Evolutionary conservation across 1,284 basidiomycete species (phyloP), one percentile per base, ranked within the genome.

Genomic region (Omphalotus olearius): DNA sequence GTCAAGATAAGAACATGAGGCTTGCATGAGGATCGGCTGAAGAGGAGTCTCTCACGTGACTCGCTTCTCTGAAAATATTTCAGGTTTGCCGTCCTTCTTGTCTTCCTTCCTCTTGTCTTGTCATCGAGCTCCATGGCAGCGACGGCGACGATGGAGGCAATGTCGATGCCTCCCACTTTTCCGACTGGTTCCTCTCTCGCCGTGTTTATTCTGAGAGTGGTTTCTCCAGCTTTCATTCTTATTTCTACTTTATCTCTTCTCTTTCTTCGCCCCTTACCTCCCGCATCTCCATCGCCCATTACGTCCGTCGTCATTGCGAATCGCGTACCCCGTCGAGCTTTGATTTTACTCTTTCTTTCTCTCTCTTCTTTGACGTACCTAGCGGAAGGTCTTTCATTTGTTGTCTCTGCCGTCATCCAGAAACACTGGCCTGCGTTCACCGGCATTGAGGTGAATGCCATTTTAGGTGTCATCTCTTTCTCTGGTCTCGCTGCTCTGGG

Each of bases 361-460:
- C 72, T 91, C 47, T 62, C 83, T 67, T 83, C 93, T 72, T 58
- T 95, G 70, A 76, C 93, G 66, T 83, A 91, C 79, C 80, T 99
- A 73, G 71, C 93, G 70, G 79, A 99, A 78, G 76, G 95, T 51
- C 69, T 87, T 46, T 72, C 82, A 6, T 85, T 88, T 60, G 79
- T 84, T 46, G 66, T 80, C 18, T 77, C 77, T 60, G 79, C 83
- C 20, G 74, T 91, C 41, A 60, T 91, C 55, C 70, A 75, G 59
- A 81, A 83, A 60, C 58, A 72, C 16, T 91, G 88, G 88, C 78
- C 73, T 9, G 69, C 69, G 44, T 66, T 75, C 57, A 81, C 81
- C n/a, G 83, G 82, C 16, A 74, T 90, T 50, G 87, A 89, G 60
- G 67, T 85, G 56, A 83, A 79, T 53, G 74, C 87, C 26, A 62